Base-by-base conservation (phyloP, 129 eudicot species). In the Calendula officinalis region DNA sequence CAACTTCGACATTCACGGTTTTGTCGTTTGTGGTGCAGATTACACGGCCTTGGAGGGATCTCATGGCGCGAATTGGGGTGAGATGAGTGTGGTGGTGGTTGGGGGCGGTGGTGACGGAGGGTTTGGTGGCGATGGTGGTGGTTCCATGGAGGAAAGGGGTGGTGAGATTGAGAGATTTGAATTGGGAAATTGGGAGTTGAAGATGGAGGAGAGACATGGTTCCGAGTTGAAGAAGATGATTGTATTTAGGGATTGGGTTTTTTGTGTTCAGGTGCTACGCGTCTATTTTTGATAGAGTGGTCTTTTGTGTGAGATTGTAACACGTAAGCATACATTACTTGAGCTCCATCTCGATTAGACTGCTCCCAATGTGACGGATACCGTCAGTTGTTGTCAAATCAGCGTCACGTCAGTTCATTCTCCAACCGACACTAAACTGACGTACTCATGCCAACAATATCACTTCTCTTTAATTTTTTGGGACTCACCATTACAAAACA, bases 1-100 rank as follows among this genome's bases (percentile, higher is more conserved):
- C 66, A 2, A 94, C 99, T 62, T 85, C 97, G 10, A 94, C 99
- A 2, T 84, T 76, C 11, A 94, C 94, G 5, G 99, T 94, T 62
- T 94, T 94, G 72, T 94, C 97, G 74, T 56, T 94, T 51, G 83
- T 72, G 70, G 89, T 73, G 81, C 84, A 77, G 57, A 89, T 85
- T 2, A 94, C 99, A 4, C 76, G 78, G 42, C 99, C 99, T 58
- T 88, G 96, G 39, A 88, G 67, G 0, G 84, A 44, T 14, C 69
- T 81, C 95, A 85, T 83, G 71, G 96, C 92, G 37, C 80, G 81
- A 68, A 92, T 85, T 32, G 81, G 60, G 1, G 86, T 86, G 63
- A 79, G 44, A 32, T 35, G 47, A 7, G 75, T 10, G 55, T 46
- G 41, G 80, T 57, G 50, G 38, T 30, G 42, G 62, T 60, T 56